Base-by-base conservation (phyloP, 768 basidiomycete genomes). In the Mycena kentingensis region DNA sequence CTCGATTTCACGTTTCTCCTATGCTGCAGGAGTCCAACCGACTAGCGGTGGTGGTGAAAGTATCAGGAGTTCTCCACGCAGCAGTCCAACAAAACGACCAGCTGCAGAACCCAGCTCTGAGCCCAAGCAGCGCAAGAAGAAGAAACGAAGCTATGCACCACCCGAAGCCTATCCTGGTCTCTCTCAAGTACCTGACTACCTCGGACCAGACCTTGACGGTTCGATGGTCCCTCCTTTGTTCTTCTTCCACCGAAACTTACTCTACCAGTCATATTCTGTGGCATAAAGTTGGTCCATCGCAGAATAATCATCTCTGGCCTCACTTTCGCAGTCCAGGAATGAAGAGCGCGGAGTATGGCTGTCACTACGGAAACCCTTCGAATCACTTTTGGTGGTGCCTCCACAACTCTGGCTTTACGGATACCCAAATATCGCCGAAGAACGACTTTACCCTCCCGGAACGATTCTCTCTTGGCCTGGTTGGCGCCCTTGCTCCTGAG, bases 331-430 rank as follows among this genome's bases (percentile, higher is more conserved):
- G 86, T 61, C 87, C 87, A 2, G 90, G 89, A 1, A 67, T 77
- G 56, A 77, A 72, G 64, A 91, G 90, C 0, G 84, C 87, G 0
- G 74, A 76, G 51, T 73, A 76, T 3, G 91, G 91, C 0, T 87
- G 90, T 65, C 90, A 93, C 65, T 94, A 84, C 60, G 87, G 84
- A 1, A 82, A 87, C 61, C 84, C 84, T 0, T 84, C 84, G 2
- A 93, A 94, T 61, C 89, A 91, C 57, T 93, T 93, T 67, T 93
- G 88, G 87, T 72, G 69, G 37, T 88, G 87, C 53, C 73, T 94
- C 1, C 74, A 87, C 58, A 73, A 74, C 51, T 7, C 44, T 88
- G 88, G 83, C 4, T 71, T 91, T 31, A 90, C 87, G 0, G 63
- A 77, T 0, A 62, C 72, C 4, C 70, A 77, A 16, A 55, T 90